These are phyloP conservation scores for Gnomoniopsis sp. DNA, from an alignment of 2,329 filamentous ascomycete species.

Conservation along the genomic window DNA sequence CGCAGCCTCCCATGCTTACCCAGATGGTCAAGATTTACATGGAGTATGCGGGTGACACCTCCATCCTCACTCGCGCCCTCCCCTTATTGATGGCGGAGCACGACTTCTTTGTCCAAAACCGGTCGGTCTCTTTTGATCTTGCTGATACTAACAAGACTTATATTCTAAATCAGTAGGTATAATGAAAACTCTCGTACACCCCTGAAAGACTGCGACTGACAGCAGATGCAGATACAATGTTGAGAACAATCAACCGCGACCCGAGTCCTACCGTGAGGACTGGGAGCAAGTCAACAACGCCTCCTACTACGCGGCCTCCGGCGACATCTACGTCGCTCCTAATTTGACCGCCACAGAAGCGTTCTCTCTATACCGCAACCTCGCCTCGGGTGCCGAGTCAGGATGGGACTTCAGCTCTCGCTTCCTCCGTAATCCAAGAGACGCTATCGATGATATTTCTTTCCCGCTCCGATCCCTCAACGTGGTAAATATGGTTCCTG, in stretches of 20 bases:
- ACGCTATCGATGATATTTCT: conserved; percentile 57
- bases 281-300: conserved; percentile 62
- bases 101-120: conserved; percentile 59
- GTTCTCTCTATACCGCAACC: conserved; percentile 54
- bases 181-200: background rate
- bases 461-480: conserved; percentile 66
- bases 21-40: conserved; percentile 65
- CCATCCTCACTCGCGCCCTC: conserved; percentile 56
- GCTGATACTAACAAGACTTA: conserved; percentile 43
- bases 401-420: conserved; percentile 63
- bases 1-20: conserved; percentile 62
- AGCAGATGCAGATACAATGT: conserved; percentile 48
- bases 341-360: conserved; percentile 44
- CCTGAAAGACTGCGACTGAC: background rate
- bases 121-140: conserved; percentile 50
- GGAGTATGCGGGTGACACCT: conserved; percentile 61
- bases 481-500: conserved; percentile 53
- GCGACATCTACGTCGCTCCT: conserved; percentile 56
- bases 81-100: conserved; percentile 63
- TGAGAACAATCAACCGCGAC: conserved; percentile 61
- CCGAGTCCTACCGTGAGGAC: conserved; percentile 66
- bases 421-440: conserved; percentile 54
- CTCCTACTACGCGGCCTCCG: conserved; percentile 58
- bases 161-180: conserved; percentile 50
- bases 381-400: conserved; percentile 63